These are phyloP conservation scores for Ophiostoma ulmi DNA, from an alignment of 2,329 filamentous ascomycete species.

Conservation along the genomic window DNA sequence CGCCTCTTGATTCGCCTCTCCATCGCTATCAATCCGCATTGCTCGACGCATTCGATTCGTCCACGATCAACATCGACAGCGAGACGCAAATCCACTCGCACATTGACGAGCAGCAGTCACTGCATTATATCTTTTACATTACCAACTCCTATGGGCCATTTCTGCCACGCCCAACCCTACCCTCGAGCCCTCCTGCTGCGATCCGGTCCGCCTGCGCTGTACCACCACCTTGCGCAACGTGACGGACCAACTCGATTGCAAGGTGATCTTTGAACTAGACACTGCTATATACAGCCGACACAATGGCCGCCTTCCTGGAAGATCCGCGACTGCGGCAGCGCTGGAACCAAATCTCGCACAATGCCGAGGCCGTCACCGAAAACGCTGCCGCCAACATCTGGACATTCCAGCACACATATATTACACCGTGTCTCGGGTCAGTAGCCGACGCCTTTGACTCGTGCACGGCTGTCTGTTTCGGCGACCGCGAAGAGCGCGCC, in stretches of 20 bases:
- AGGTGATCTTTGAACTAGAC: background rate
- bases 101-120: background rate
- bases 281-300: background rate
- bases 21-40: background rate
- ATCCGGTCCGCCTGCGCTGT: slow-evolving; percentile 4
- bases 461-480: slow-evolving; percentile 65
- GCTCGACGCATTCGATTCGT: slow-evolving; percentile 3
- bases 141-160: background rate
- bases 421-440: slow-evolving; percentile 71
- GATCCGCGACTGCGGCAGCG: slow-evolving; percentile 89
- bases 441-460: slow-evolving; percentile 63
- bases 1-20: background rate
- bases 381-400: slow-evolving; percentile 88
- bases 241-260: background rate
- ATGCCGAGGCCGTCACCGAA: slow-evolving; percentile 82
- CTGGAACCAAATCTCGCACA: slow-evolving; percentile 81
- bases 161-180: background rate
- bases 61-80: background rate
- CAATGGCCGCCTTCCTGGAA: slow-evolving; percentile 56
- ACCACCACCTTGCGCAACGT: slow-evolving; percentile 17
- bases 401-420: slow-evolving; percentile 78
- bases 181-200: background rate
- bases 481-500: slow-evolving; percentile 67
- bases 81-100: background rate
- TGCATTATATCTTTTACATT: background rate